phyloP scores from a whole-genome alignment of 495 filamentous ascomycete species.

The Podospora fimiseda region DNA sequence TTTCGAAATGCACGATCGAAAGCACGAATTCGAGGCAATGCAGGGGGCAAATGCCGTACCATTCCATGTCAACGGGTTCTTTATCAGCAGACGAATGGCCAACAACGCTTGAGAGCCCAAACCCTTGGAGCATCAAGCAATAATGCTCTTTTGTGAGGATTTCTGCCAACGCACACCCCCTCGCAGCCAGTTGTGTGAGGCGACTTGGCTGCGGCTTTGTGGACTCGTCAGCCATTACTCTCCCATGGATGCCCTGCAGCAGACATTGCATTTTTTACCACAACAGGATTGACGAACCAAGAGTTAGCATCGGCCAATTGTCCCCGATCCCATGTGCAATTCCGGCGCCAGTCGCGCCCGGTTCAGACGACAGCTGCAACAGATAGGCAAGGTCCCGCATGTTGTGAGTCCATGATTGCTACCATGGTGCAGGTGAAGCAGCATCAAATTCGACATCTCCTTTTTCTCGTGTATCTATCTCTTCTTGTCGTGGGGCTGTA shows the following conservation, averaged over 20 bases:
- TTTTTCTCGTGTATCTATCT: background rate
- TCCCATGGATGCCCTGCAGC: conserved; percentile 22
- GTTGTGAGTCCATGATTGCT: background rate
- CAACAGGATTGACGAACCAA: background rate
- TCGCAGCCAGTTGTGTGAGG: conserved; percentile 16
- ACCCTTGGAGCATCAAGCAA: too few species aligned
- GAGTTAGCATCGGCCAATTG: too few species aligned
- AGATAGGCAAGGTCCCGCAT: conserved; percentile 1
- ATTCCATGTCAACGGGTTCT: too few species aligned
- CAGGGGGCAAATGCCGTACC: too few species aligned
- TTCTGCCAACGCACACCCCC: background rate
- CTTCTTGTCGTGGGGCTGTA: background rate
- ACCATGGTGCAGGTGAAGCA: background rate
- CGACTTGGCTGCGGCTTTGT: conserved; percentile 26
- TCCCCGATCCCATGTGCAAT: background rate
- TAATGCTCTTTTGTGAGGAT: too few species aligned
- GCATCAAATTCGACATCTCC: too few species aligned
- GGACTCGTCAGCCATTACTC: conserved; percentile 19
- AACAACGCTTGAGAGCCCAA: too few species aligned
- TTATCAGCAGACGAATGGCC: too few species aligned
- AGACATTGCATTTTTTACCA: too few species aligned
- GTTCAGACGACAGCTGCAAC: background rate
- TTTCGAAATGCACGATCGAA: too few species aligned
- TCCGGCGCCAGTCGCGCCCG: conserved; percentile 9
- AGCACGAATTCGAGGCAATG: too few species aligned